Base-by-base conservation (phyloP, 2,329 filamentous ascomycete species). In the Nothophaeocryptopus gaeumannii region DNA sequence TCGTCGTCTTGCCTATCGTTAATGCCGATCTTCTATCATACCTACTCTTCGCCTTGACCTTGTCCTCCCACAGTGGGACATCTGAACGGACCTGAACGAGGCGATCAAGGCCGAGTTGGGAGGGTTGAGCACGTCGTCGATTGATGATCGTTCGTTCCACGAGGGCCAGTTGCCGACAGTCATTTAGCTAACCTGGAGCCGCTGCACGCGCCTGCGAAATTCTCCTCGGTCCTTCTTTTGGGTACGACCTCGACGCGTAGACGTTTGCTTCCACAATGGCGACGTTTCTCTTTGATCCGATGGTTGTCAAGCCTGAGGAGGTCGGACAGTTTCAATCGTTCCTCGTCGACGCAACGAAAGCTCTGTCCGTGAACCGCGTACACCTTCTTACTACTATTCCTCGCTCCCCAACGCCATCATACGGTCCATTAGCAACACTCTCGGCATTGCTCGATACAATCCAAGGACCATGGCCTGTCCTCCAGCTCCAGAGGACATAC, bases 401-500 rank as follows among this genome's bases (percentile, higher is more conserved):
- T 16, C 50, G 54, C 31, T 39, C 53, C 8, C 16, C 14, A 10
- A 29, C 44, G 12, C 53, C 59, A 35, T 63, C 64, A 29, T 59
- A 57, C 41, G 58, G 48, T 11, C 62, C 63, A 8, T 39, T 67
- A 33, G 53, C 56, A 33, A 51, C 58, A 12, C 58, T 67, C 9
- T 59, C 61, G 12, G 50, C 58, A 7, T 45, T 67, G 13, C 39
- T 67, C 5, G 43, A 54, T 13, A 43, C 45, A 14, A n/a, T 56
- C 2, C 44, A 56, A 11, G 60, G 60, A 39, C 56, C 56, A 33
- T 66, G 63, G 64, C 62, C 65, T 3, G 50, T 64, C 8, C 57
- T 66, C 12, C 54, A 62, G 32, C 52, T 66, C 2, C 61, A 64
- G 42, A 66, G 66, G 14, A 69, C 65, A 39, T 66, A 72, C 47